Evolutionary conservation across 257 asterid species (phyloP).

Genomic region (Cynanchum wilfordii): DNA sequence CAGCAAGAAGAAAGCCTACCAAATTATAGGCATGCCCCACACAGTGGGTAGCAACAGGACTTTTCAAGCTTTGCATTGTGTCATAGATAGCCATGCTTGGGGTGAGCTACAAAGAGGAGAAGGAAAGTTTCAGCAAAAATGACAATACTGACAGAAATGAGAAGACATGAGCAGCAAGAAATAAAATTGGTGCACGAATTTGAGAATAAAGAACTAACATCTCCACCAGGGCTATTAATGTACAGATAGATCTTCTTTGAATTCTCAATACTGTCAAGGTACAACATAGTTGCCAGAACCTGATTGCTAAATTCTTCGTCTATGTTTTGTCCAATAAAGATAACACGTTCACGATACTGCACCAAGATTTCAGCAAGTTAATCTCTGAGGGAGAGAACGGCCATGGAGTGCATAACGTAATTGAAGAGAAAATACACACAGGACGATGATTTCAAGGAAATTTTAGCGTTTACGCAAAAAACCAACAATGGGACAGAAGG

Average conservation of each 20-base stretch:
- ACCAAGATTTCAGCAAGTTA: constrained; percentile 21
- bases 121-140: not conserved
- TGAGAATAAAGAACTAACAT: constrained; percentile 48
- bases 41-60: constrained; percentile 80
- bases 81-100: constrained; percentile 92
- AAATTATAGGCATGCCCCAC: constrained; percentile 71
- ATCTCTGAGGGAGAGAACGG: not conserved
- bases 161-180: constrained; percentile 1
- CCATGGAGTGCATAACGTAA: not conserved
- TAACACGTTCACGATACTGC: constrained; percentile 93
- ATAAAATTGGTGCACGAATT: not conserved
- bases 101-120: constrained; percentile 57
- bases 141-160: constrained; percentile 1
- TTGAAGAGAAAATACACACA: not conserved
- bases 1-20: constrained; percentile 85
- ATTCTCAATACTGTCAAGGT: constrained; percentile 78
- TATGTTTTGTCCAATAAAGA: constrained; percentile 73
- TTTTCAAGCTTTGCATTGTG: constrained; percentile 90
- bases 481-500: not conserved
- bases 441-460: not conserved
- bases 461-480: not conserved
- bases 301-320: constrained; percentile 88
- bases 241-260: constrained; percentile 61
- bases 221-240: constrained; percentile 94
- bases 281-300: constrained; percentile 86